Evolutionary conservation across 495 filamentous ascomycete species (phyloP).

Genomic region (Aspergillus steynii): DNA sequence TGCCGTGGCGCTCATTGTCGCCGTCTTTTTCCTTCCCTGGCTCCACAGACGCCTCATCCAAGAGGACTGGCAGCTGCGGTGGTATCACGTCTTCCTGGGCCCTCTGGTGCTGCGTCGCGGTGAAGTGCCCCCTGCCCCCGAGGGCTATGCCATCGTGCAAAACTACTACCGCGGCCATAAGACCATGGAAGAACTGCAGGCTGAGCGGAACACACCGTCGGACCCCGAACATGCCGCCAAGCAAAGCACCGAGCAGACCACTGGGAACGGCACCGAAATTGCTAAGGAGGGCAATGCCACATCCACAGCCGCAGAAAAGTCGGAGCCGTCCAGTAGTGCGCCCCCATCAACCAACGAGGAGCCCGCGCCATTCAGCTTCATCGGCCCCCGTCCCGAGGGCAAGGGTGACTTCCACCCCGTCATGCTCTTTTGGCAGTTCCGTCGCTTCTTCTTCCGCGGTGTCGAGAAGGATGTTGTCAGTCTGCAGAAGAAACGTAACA

Average conservation of each 20-base stretch:
- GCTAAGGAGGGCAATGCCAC: neutral
- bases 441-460: slow-evolving; percentile 16
- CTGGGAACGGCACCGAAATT: slow-evolving; percentile 9
- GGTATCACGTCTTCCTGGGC: slow-evolving; percentile 13
- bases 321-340: neutral
- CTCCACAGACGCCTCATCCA: slow-evolving; percentile 16
- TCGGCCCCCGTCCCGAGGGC: slow-evolving; percentile 20
- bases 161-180: slow-evolving; percentile 25
- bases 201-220: slow-evolving; percentile 8
- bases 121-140: slow-evolving; percentile 14
- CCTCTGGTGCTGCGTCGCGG: slow-evolving; percentile 21
- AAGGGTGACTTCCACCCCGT: slow-evolving; percentile 5
- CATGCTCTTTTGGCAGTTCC: slow-evolving; percentile 19
- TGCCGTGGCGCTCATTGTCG: slow-evolving; percentile 10
- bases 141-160: slow-evolving; percentile 9
- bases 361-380: slow-evolving; percentile 6
- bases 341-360: neutral
- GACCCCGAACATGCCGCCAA: slow-evolving; percentile 14
- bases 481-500: slow-evolving; percentile 20
- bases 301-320: slow-evolving; percentile 1
- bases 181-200: slow-evolving; percentile 19
- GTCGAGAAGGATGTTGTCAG: slow-evolving; percentile 18
- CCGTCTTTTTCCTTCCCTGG: slow-evolving; percentile 20
- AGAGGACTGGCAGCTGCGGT: slow-evolving; percentile 19
- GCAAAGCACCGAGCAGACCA: slow-evolving; percentile 1